phyloP scores from a whole-genome alignment of 495 filamentous ascomycete species.

The Pyrenula massariospora region DNA sequence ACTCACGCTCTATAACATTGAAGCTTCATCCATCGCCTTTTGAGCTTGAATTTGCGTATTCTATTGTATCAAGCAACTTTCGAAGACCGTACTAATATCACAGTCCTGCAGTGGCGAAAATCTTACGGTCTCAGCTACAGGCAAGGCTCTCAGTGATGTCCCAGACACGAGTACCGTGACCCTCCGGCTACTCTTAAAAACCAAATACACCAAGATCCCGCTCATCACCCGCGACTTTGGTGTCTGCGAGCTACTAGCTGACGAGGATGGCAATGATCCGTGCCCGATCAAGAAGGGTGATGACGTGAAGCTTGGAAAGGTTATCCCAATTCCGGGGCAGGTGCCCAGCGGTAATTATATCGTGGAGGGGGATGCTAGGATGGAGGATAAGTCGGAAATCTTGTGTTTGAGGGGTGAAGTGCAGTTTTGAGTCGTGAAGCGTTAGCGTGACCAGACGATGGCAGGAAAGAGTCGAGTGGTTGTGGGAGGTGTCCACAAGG shows the following conservation, averaged over 20 bases:
- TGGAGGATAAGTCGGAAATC: background rate
- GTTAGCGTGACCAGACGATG: too few relatives aligned
- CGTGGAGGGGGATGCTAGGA: constrained; percentile 61
- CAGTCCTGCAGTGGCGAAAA: constrained; percentile 57
- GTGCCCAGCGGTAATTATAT: constrained; percentile 93
- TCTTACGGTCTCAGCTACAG: constrained; percentile 69
- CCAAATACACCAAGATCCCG: constrained; percentile 83
- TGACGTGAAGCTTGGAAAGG: constrained; percentile 40
- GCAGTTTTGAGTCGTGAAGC: background rate
- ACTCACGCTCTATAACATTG: too few relatives aligned
- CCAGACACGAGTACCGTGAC: constrained; percentile 67
- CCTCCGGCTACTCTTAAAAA: constrained; percentile 43
- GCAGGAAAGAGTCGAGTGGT: too few relatives aligned
- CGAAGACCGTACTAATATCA: too few relatives aligned
- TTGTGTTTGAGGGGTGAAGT: background rate
- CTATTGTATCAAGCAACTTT: too few relatives aligned
- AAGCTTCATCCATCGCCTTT: too few relatives aligned
- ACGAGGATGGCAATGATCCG: constrained; percentile 66
- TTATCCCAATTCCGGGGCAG: constrained; percentile 51
- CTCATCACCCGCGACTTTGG: constrained; percentile 67
- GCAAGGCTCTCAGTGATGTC: constrained; percentile 55
- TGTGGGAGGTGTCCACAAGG: too few relatives aligned
- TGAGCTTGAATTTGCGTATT: too few relatives aligned
- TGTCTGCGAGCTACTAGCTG: constrained; percentile 68
- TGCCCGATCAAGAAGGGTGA: constrained; percentile 78